Evolutionary conservation across 306 rosid genomes (phyloP), one percentile per base, ranked within the genome.

Genomic region (Lathyrus tuberosus): DNA sequence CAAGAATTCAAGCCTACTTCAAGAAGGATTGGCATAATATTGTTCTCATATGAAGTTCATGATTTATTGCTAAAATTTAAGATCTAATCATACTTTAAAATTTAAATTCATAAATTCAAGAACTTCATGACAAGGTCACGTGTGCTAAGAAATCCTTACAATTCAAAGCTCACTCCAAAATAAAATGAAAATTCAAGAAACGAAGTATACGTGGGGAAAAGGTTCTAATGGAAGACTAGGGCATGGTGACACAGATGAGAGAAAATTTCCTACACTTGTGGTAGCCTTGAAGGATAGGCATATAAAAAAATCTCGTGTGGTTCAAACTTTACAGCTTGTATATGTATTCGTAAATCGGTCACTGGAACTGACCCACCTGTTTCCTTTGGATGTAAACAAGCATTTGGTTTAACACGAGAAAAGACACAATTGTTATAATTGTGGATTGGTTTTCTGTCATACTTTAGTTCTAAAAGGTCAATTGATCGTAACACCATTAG

Each of bases 201-300:
- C 71, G 94, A 90, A 78, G 81, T 88, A 84, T 73, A 86, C 97
- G 16, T 93, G 98, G 98, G 98, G 97, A 56, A 86, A 48, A 76
- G 98, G 98, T 69, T 87, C 87, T 24, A 93, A 85, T 76, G 98
- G 98, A 81, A 83, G 98, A 72, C 48, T 93, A 48, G 98, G 98
- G 62, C 97, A 88, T 37, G 96, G 97, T 16, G 97, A 93, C 53
- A 62, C 41, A 2, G 89, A 85, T 26, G 89, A 93, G 73, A 73
- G 73, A 66, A 88, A 86, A 56, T 73, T 87, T 15, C 98, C 98
- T 37, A 84, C 91, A 12, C 72, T 88, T 62, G 96, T 93, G 6
- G 84, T 81, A 73, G 85, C 97, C 65, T 77, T 93, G 24, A 90
- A 78, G 82, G 98, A 90, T 52, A 85, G 82, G 76, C 80, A 84